Percentiles rank a stretch among this genome's conserved stretches.
Evolutionary conservation across 805 yeast genomes (phyloP).

Genomic region (Maudiozyma saulgeensis): DNA sequence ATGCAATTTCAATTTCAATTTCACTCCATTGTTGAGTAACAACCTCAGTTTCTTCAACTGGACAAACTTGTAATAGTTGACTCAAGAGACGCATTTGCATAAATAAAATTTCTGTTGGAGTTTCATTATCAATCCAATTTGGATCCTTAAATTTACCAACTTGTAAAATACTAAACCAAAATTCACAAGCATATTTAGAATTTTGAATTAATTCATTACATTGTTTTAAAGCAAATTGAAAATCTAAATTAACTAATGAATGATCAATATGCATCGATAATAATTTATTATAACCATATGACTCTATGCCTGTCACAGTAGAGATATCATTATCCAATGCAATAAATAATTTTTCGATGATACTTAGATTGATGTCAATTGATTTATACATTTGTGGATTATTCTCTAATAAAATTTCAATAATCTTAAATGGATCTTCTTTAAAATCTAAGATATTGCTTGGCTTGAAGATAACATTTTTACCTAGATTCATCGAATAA

Average conservation of each 20-base stretch:
- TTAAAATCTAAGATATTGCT: constrained; percentile 27
- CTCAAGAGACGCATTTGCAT: constrained; percentile 50
- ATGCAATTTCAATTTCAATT: constrained; percentile 34
- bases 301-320: neutral
- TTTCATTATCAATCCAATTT: constrained; percentile 33
- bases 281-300: constrained; percentile 15
- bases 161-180: constrained; percentile 71
- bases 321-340: constrained; percentile 29
- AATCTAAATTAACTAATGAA: constrained; percentile 54
- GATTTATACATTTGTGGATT: constrained; percentile 44
- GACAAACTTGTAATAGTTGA: constrained; percentile 41
- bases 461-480: constrained; percentile 34
- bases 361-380: constrained; percentile 32
- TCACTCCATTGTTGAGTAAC: constrained; percentile 58
- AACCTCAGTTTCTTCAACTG: constrained; percentile 44
- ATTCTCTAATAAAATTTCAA: constrained; percentile 40
- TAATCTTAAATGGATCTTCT: constrained; percentile 29
- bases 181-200: constrained; percentile 12
- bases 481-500: constrained; percentile 25
- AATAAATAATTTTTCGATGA: constrained; percentile 34
- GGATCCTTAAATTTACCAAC: constrained; percentile 52
- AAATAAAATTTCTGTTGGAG: constrained; percentile 31
- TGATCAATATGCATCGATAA: constrained; percentile 53
- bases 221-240: constrained; percentile 44
- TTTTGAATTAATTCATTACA: constrained; percentile 32